Conservation (phyloP, 2,329 filamentous ascomycete genomes). For the Sarocladiaceae sp. region DNA sequence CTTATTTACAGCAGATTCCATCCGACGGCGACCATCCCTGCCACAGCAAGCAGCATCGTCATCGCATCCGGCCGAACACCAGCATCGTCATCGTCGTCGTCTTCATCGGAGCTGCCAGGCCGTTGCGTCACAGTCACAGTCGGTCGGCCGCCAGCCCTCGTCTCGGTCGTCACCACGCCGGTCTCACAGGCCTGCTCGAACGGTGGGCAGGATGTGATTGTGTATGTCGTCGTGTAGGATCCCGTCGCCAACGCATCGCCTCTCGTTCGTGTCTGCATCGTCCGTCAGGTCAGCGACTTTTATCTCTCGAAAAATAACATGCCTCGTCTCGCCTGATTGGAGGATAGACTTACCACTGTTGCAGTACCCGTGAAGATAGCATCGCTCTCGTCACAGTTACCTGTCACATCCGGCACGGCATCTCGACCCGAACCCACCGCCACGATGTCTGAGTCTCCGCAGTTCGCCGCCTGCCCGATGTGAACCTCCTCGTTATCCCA, state of each 20-base stretch:
- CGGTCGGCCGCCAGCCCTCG: conserved; percentile 7
- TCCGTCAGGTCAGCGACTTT: not conserved
- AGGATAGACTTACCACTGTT: not conserved
- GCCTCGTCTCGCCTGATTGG: not conserved
- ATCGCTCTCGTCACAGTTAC: conserved; percentile 29
- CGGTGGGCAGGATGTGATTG: conserved; percentile 19
- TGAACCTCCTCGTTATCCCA: conserved; percentile 37
- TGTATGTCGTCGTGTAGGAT: conserved; percentile 19
- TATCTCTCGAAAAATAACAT: not conserved
- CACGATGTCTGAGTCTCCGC: conserved; percentile 31
- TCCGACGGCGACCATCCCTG: conserved; percentile 1
- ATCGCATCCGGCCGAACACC: conserved; percentile 5
- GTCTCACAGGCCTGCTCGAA: conserved; percentile 17
- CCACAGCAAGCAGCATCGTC: conserved; percentile 2
- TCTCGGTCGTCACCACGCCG: conserved; percentile 18
- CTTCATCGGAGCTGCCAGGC: not conserved
- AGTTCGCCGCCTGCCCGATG: conserved; percentile 34
- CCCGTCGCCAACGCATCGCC: conserved; percentile 11
- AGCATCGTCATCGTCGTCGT: not conserved
- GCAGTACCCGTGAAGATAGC: conserved; percentile 12
- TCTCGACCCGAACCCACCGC: conserved; percentile 24
- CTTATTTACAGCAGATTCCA: not conserved
- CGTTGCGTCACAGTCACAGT: conserved; percentile 3
- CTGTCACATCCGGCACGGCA: conserved; percentile 26
- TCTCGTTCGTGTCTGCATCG: not conserved